Conservation (phyloP, 2,329 filamentous ascomycete genomes). For the Cytospora schulzeri region DNA sequence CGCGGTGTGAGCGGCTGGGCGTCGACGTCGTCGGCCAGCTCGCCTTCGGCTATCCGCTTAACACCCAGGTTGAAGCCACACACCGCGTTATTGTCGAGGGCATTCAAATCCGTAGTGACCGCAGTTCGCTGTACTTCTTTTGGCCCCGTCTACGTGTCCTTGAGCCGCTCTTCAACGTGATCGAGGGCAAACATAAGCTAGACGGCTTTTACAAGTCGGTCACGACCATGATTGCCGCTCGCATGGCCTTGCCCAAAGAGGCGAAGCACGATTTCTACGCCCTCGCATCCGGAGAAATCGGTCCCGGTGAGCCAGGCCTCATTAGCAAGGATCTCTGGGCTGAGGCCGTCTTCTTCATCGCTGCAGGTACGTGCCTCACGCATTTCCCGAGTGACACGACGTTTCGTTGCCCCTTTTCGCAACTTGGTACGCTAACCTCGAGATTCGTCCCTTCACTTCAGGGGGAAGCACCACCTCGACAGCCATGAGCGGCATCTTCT, state of each 20-base stretch:
- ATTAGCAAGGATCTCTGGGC: constrained; percentile 7
- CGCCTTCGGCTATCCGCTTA: constrained; percentile 28
- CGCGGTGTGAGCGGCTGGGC: constrained; percentile 22
- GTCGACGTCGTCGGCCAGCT: constrained; percentile 28
- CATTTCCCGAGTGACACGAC: background rate
- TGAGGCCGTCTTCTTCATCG: constrained; percentile 29
- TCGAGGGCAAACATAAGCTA: background rate
- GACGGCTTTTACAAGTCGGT: background rate
- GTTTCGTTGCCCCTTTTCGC: background rate
- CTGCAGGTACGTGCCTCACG: constrained; percentile 26
- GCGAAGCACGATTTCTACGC: constrained; percentile 30
- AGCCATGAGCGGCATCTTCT: constrained; percentile 29
- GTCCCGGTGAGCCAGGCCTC: background rate
- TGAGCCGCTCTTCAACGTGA: background rate
- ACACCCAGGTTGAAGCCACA: constrained; percentile 22
- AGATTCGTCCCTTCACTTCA: background rate
- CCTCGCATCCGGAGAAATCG: constrained; percentile 26
- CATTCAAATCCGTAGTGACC: constrained; percentile 18
- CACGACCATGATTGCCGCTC: background rate
- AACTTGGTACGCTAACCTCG: background rate
- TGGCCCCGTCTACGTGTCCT: background rate
- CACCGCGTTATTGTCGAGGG: constrained; percentile 23
- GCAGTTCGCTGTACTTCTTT: background rate
- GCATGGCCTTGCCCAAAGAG: constrained; percentile 8
- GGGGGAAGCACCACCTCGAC: constrained; percentile 29